Conservation (phyloP, 345 rosid genomes). For the Pelargonium nanum region DNA sequence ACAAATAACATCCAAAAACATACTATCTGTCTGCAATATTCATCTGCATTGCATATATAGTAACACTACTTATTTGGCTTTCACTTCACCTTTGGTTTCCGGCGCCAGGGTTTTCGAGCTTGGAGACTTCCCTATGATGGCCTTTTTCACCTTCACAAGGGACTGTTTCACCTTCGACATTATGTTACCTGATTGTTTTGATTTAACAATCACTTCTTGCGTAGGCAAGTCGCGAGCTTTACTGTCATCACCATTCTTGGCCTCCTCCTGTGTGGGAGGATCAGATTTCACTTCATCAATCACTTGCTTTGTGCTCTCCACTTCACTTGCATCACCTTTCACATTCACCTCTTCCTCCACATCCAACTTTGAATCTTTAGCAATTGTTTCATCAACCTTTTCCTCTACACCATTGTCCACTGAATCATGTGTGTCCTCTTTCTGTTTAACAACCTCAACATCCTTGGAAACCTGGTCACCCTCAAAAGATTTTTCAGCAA, state of each 20-base stretch:
- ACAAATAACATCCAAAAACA: background rate
- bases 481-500: constrained; percentile 1
- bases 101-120: constrained; percentile 40
- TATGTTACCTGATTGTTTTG: constrained; percentile 50
- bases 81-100: constrained; percentile 38
- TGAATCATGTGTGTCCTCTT: background rate
- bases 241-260: constrained; percentile 25
- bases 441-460: constrained; percentile 5
- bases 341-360: constrained; percentile 7
- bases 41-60: no score
- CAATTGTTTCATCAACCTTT: constrained; percentile 9
- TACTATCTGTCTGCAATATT: background rate
- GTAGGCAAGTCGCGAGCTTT: constrained; percentile 30
- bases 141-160: constrained; percentile 71
- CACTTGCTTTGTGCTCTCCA: no score
- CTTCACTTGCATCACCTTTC: constrained; percentile 9
- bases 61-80: constrained; percentile 33
- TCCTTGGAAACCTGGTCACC: constrained; percentile 9
- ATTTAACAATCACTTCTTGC: constrained; percentile 35
- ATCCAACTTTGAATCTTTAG: constrained; percentile 5
- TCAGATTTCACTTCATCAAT: constrained; percentile 10
- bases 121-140: constrained; percentile 67
- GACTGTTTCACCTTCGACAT: constrained; percentile 72
- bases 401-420: constrained; percentile 11
- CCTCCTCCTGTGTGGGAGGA: constrained; percentile 5